A percentile compares a stretch with the other conserved stretches of the same genome.
These are phyloP conservation scores for Parathielavia hyrcaniae DNA, from an alignment of 495 filamentous ascomycete species.

Conservation along the genomic window DNA sequence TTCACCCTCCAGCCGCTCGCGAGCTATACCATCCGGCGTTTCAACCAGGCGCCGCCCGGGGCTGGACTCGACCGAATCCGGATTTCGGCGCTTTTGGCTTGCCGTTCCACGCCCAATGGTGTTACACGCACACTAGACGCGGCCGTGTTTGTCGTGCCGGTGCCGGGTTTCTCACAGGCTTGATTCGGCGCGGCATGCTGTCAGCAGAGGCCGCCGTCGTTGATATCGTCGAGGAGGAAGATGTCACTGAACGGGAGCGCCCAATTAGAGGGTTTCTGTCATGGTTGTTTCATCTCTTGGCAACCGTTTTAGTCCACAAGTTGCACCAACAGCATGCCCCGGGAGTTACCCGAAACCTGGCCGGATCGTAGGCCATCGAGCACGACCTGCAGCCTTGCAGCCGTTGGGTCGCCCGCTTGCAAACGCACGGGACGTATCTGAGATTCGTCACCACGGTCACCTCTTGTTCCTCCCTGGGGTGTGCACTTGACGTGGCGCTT, in stretches of 20 bases:
- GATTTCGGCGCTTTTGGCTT: background rate
- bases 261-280: constrained; percentile 9
- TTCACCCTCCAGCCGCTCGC: constrained; percentile 2
- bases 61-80: background rate
- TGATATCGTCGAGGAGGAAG: background rate
- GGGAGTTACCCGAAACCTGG: background rate
- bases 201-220: constrained; percentile 26
- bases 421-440: background rate
- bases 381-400: constrained; percentile 4
- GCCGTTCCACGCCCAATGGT: constrained; percentile 23
- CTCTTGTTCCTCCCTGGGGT: background rate
- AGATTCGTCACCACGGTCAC: background rate
- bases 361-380: constrained; percentile 17
- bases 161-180: constrained; percentile 5
- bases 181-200: constrained; percentile 6
- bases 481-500: constrained; percentile 1
- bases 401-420: background rate
- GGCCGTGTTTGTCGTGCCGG: constrained; percentile 5
- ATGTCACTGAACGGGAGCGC: background rate
- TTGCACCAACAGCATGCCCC: background rate
- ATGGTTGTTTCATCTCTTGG: constrained; percentile 12
- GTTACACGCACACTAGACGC: constrained; percentile 2
- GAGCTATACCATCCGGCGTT: background rate
- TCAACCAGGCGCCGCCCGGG: background rate
- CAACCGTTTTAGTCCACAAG: constrained; percentile 7